Percentiles rank a stretch among this genome's conserved stretches.
These are phyloP conservation scores for Sphagnurus paluster DNA, from an alignment of 1,284 basidiomycete genomes.

Conservation along the genomic window DNA sequence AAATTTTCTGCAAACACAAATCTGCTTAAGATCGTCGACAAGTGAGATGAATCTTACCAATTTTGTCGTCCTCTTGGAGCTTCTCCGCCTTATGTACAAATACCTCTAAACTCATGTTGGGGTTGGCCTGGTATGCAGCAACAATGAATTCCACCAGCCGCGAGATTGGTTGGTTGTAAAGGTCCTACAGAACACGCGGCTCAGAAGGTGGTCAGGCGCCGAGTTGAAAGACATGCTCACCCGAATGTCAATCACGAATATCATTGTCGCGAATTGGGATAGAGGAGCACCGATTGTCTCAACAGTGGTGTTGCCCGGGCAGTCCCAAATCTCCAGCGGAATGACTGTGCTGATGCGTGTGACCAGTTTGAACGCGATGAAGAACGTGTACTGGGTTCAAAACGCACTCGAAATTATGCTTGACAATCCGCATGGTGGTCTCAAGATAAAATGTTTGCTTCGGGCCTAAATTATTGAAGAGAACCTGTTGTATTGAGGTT, in stretches of 20 bases:
- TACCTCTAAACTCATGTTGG: constrained; percentile 82
- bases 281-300: constrained; percentile 75
- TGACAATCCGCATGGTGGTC: constrained; percentile 76
- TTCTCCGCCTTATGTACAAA: constrained; percentile 98
- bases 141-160: constrained; percentile 80
- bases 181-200: constrained; percentile 42
- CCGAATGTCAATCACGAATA: constrained; percentile 98
- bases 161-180: constrained; percentile 75
- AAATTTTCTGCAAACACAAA: constrained; percentile 70
- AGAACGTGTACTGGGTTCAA: neutral
- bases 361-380: constrained; percentile 1
- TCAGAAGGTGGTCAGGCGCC: neutral
- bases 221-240: constrained; percentile 41
- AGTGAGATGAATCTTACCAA: constrained; percentile 52
- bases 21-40: constrained; percentile 3
- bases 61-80: constrained; percentile 89
- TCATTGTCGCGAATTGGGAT: constrained; percentile 75
- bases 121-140: constrained; percentile 75
- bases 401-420: constrained; percentile 81
- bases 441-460: constrained; percentile 94
- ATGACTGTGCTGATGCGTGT: constrained; percentile 73
- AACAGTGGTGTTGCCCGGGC: constrained; percentile 82
- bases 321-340: constrained; percentile 94
- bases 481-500: constrained; percentile 87
- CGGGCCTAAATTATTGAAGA: constrained; percentile 83